Base-by-base conservation (phyloP, 352 stramenopile species). In the Globisporangium rhizosaccharum region DNA sequence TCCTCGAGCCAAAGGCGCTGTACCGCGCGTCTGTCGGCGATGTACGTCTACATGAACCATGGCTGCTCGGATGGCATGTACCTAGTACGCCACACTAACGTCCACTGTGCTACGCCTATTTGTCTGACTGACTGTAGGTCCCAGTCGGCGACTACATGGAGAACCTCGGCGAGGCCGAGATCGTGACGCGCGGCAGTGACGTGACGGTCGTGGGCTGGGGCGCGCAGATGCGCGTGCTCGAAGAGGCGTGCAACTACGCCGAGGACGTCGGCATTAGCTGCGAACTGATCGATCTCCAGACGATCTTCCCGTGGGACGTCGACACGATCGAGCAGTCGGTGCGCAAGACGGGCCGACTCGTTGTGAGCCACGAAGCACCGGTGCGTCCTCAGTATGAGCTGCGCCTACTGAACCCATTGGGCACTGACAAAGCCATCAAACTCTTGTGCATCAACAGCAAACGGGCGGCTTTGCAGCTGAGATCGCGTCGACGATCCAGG, bases 1-100 rank as follows among this genome's bases (percentile, higher is more conserved):
- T 99, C 72, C 87, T 99, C 45, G 97, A 99, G 70, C 96, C 97
- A 3, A 99, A 99, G 75, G 89, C 94, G 51, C 75, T 99, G n/a
- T 99, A 99, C 71, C 85, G 96, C 53, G 90, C 96, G 33, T 88
- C 94, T 11, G 96, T 99, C 2, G 96, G 90, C 65, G 92, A 99
- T 44, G 95, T 79, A 63, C 15, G 41, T 51, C 14, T 36, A 10
- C 30, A 36, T 36, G 30, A 36, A 36, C 30, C 10, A 39, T 39
- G 10, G 33, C 7, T 39, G 33, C 33, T 39, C 10, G 33, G 33
- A 10, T 39, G 33, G 7, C 33, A 12, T 39, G 33, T 5, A 39
- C 7, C 10, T 51, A 26, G 5, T 11, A 6, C 14, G 6, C 12
- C 25, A 45, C 28, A 14, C n/a, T 44, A 23, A 47, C 14, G 15